These are phyloP conservation scores for Diaporthe sp. DNA, from an alignment of 2,329 filamentous ascomycete species.

Conservation along the genomic window DNA sequence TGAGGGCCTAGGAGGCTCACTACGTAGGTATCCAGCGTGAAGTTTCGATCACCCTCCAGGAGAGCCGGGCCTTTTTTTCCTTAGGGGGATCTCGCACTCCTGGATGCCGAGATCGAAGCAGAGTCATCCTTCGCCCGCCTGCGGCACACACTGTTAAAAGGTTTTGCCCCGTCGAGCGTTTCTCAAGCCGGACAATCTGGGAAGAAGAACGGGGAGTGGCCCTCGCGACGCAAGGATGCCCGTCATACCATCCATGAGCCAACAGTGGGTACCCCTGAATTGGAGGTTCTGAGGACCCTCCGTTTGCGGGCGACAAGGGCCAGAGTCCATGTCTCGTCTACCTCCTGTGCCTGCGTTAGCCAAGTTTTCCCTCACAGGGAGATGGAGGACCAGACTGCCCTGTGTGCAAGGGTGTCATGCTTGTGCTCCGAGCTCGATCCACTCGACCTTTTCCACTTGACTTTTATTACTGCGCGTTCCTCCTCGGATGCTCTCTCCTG, in stretches of 20 bases:
- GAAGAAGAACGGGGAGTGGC: neutral
- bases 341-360: neutral
- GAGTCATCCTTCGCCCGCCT: neutral
- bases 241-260: constrained; percentile 21
- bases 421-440: constrained; percentile 26
- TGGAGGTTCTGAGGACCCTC: neutral
- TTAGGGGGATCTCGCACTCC: neutral
- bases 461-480: constrained; percentile 28
- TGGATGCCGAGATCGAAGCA: neutral
- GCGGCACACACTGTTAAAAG: neutral
- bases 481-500: constrained; percentile 10
- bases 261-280: constrained; percentile 16
- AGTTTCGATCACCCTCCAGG: neutral
- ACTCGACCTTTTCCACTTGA: constrained; percentile 28
- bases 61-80: neutral
- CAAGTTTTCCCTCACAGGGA: constrained; percentile 20
- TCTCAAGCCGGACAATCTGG: neutral
- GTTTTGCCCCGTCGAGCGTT: constrained; percentile 7
- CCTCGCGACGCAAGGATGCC: constrained; percentile 17
- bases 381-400: constrained; percentile 8
- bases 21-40: neutral
- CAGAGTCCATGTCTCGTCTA: neutral
- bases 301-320: neutral
- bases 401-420: constrained; percentile 19
- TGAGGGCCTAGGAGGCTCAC: too few species aligned